A percentile compares a stretch with the other conserved stretches of the same genome.
These are phyloP conservation scores for Trichosanthes truncata DNA, from an alignment of 306 rosid species.

Conservation along the genomic window DNA sequence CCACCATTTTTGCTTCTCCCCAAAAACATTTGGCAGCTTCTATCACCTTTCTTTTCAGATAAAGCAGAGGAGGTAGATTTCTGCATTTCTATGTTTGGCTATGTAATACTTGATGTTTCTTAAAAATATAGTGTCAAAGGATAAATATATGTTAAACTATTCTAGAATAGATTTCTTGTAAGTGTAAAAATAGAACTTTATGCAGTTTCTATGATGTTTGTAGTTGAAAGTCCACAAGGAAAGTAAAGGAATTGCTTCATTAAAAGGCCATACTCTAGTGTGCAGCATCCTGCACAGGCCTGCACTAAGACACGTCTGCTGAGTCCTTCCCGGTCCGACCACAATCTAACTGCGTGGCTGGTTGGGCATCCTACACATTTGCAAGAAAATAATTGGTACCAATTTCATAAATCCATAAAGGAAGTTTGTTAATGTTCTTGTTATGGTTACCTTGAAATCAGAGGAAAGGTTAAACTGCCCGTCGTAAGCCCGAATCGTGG, in stretches of 20 bases:
- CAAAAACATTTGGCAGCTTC: not conserved
- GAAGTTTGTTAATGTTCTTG: not conserved
- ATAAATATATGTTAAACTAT: conserved; percentile 11
- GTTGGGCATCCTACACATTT: conserved; percentile 22
- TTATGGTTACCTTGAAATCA: conserved; percentile 24
- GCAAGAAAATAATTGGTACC: conserved; percentile 15
- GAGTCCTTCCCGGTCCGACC: conserved; percentile 25
- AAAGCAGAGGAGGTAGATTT: not conserved
- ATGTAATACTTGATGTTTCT: not conserved
- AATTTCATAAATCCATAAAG: conserved; percentile 1
- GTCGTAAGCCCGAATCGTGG: conserved; percentile 27
- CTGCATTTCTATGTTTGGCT: not conserved
- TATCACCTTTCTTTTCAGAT: not conserved
- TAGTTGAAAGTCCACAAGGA: conserved; percentile 6
- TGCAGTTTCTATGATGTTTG: conserved; percentile 20
- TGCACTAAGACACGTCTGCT: conserved; percentile 27
- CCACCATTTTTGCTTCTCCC: conserved; percentile 6
- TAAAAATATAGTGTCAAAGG: not conserved
- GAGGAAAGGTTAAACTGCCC: conserved; percentile 22
- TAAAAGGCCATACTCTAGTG: not conserved
- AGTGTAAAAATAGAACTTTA: conserved; percentile 6
- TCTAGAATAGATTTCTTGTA: not conserved
- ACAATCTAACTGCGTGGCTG: conserved; percentile 28
- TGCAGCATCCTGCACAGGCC: not conserved
- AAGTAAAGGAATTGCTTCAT: conserved; percentile 6